A percentile compares a stretch with the other conserved stretches of the same genome.
Evolutionary conservation across 176 grass and related monocot species (phyloP).

Genomic region (Leersia perrieri): DNA sequence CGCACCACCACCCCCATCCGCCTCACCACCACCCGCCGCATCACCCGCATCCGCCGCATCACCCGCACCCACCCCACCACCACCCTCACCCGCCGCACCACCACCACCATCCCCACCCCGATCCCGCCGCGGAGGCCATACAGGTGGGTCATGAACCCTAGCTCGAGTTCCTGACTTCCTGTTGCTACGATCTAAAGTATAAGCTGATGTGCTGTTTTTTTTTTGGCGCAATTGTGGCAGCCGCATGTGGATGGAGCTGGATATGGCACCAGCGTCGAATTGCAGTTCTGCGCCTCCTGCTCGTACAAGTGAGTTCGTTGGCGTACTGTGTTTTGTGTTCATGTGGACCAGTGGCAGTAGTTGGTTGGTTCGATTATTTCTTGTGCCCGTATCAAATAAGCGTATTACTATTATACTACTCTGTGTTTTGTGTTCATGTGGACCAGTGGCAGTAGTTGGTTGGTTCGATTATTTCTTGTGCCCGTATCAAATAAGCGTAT

Average conservation of each 20-base stretch:
- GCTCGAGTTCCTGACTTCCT: neutral
- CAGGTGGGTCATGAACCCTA: constrained; percentile 45
- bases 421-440: neutral
- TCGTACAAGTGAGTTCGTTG: constrained; percentile 62
- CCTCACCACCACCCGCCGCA: constrained; percentile 33
- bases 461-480: neutral
- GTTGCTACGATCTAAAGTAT: constrained; percentile 17
- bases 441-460: neutral
- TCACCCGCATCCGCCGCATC: constrained; percentile 17
- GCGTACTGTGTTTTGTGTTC: neutral
- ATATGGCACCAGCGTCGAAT: constrained; percentile 65
- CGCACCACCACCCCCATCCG: constrained; percentile 21
- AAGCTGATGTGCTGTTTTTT: constrained; percentile 7
- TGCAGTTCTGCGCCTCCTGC: constrained; percentile 91
- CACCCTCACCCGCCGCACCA: constrained; percentile 14
- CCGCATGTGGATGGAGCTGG: constrained; percentile 51
- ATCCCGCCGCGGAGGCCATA: constrained; percentile 19
- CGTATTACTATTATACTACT: neutral
- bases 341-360: neutral
- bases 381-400: neutral
- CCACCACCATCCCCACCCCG: constrained; percentile 25
- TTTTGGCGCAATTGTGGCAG: constrained; percentile 29
- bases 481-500: neutral
- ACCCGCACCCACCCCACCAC: neutral
- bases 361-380: neutral